These are phyloP conservation scores for Blastobotrys buckinghamii DNA, from an alignment of 1,139 yeast genomes.

Conservation along the genomic window DNA sequence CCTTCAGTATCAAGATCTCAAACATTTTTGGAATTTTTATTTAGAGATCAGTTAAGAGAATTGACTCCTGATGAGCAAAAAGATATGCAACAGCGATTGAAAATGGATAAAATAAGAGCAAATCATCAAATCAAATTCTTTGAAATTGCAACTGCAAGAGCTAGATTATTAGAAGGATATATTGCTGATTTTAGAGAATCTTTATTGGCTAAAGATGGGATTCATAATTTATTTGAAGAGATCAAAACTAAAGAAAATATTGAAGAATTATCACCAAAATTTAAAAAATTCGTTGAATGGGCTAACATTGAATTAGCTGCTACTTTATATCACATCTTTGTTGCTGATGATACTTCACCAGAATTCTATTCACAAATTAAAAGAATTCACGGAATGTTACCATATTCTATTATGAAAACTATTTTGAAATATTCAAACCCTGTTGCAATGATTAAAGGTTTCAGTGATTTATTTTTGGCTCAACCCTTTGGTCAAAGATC, in stretches of 20 bases:
- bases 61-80: conserved; percentile 39
- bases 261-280: conserved; percentile 59
- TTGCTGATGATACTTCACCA: conserved; percentile 73
- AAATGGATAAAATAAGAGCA: conserved; percentile 54
- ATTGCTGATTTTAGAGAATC: conserved; percentile 50
- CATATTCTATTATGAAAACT: conserved; percentile 68
- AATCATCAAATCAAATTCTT: conserved; percentile 71
- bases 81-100: conserved; percentile 53
- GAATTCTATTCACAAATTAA: conserved; percentile 65
- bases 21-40: conserved; percentile 49
- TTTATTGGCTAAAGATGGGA: conserved; percentile 45
- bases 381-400: conserved; percentile 67
- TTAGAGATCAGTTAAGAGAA: conserved; percentile 34
- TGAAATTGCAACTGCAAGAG: conserved; percentile 50
- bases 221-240: conserved; percentile 54
- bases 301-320: conserved; percentile 78
- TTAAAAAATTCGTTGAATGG: conserved; percentile 72
- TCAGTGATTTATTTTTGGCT: conserved; percentile 73
- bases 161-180: conserved; percentile 43
- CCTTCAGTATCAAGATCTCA: conserved; percentile 52
- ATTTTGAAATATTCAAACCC: conserved; percentile 81
- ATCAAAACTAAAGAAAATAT: conserved; percentile 50
- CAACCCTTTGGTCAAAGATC: conserved; percentile 70
- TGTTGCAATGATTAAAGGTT: conserved; percentile 66
- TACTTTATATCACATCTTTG: conserved; percentile 67